Base-by-base conservation (phyloP, 768 basidiomycete genomes). In the Auriscalpium vulgare region DNA sequence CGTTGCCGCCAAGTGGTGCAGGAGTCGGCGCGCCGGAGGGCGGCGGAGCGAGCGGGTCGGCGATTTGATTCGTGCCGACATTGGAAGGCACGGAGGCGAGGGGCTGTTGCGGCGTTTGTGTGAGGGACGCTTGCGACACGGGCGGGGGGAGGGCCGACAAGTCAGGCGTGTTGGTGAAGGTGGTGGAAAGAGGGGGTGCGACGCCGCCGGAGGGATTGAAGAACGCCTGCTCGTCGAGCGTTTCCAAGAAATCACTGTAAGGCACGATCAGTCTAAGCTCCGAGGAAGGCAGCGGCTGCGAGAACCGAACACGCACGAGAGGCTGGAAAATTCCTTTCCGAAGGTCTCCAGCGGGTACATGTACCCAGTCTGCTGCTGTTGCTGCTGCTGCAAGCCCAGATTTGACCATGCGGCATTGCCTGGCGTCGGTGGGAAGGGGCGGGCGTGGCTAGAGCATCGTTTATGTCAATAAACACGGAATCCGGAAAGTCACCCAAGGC, bases 181-280 rank as follows among this genome's bases (percentile, higher is more conserved):
- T 74, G 21, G 81, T 69, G 66, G 80, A 75, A 44, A 83, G 68
- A 4, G 78, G 72, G 3, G 79, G 77, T 5, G 75, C 64, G 34
- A 82, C 75, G 1, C 75, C 75, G 49, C 72, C 67, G 5, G 82
- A 80, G 8, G 83, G 77, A 13, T 80, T 79, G 68, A 91, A 88
- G 71, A 91, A 92, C 1, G 87, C 78, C 3, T 85, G 83, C 53
- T 94, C 90, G 68, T 92, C 89, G 9, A 95, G 78, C 0, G 89
- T 90, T 67, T 92, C 89, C 23, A 95, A 77, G 69, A 93, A 94
- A 65, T 95, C 91, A 37, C 91, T 93, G 56, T 51, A 40, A 14
- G 61, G 56, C 37, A 56, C 56, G 37, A 47, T 43, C 36, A 17
- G 40, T 54, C 9, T 29, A 36, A 51, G 34, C 14, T 47, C 14